A percentile compares a stretch with the other conserved stretches of the same genome.
Conservation (phyloP, 306 rosid genomes). For the Cajanus cajan region DNA sequence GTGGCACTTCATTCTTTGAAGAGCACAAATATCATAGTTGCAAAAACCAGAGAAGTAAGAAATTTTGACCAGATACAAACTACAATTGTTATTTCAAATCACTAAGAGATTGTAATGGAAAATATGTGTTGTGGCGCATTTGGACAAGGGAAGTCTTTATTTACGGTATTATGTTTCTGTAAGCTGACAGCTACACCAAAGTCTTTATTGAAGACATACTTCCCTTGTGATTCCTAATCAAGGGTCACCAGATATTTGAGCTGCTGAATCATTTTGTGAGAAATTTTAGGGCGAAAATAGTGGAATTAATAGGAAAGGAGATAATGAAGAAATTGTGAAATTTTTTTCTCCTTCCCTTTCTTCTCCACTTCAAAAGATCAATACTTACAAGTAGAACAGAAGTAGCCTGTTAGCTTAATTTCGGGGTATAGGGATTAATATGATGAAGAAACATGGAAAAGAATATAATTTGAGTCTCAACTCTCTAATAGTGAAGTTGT, state of each 20-base stretch:
- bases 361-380: background rate
- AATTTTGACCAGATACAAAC: background rate
- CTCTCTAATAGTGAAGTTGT: constrained; percentile 3
- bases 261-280: constrained; percentile 20
- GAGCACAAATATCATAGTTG: background rate
- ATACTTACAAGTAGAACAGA: background rate
- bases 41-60: background rate
- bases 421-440: background rate
- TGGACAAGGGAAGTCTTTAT: background rate
- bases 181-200: background rate
- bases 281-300: background rate
- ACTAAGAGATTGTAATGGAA: background rate
- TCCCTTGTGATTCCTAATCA: constrained; percentile 7
- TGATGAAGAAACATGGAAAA: background rate
- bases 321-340: background rate
- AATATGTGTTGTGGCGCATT: background rate
- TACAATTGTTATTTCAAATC: background rate
- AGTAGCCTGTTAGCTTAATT: background rate
- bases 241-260: constrained; percentile 12
- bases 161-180: constrained; percentile 2
- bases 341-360: background rate
- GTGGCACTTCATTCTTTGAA: background rate
- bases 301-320: background rate
- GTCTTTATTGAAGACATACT: background rate
- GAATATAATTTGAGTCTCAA: constrained; percentile 5